phyloP scores from a whole-genome alignment of 257 asterid species.

The Leonotis leonurus region DNA sequence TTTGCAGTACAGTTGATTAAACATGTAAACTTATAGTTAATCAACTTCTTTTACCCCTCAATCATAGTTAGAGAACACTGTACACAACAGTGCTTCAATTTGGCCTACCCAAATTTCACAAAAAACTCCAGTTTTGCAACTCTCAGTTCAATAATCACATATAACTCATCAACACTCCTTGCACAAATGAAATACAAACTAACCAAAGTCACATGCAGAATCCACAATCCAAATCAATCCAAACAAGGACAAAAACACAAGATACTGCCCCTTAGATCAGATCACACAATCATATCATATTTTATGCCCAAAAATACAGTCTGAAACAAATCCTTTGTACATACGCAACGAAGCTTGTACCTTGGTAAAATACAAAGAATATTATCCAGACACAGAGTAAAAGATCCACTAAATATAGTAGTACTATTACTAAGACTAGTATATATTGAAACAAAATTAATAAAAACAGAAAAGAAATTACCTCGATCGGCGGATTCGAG shows the following conservation, averaged over 20 bases:
- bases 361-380: not conserved
- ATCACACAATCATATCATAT: not conserved
- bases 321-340: not conserved
- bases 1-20: not conserved
- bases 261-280: not conserved
- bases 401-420: too few relatives aligned
- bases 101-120: not conserved
- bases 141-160: not conserved
- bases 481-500: conserved; percentile 93
- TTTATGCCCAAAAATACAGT: not conserved
- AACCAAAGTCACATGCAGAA: not conserved
- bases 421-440: too few relatives aligned
- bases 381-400: conserved; percentile 5
- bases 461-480: conserved; percentile 9
- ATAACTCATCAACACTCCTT: not conserved
- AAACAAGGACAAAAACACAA: conserved; percentile 12
- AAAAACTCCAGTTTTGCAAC: not conserved
- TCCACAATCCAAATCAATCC: not conserved
- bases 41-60: not conserved
- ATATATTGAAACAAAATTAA: not conserved
- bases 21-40: not conserved
- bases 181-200: not conserved
- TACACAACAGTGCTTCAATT: not conserved
- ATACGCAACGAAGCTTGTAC: conserved; percentile 13
- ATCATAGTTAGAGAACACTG: not conserved